Evolutionary conservation across 202 grass and related monocot species (phyloP), one percentile per base, ranked within the genome.

Genomic region (Cymbopogon flexuosus): DNA sequence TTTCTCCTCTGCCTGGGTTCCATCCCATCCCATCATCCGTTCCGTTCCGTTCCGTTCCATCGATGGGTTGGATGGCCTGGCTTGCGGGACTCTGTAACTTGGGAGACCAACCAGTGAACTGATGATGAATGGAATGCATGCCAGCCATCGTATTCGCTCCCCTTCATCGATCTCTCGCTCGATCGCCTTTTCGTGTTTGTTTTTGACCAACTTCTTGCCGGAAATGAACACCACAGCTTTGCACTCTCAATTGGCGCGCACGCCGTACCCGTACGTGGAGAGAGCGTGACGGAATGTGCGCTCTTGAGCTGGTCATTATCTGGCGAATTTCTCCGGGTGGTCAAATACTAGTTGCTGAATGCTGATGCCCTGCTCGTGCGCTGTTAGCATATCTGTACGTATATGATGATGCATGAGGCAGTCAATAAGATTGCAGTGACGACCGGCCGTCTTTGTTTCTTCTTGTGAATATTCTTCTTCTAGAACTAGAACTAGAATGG

Each of bases 1-100:
- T 78, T 78, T 11, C 75, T 63, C 39, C 63, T 52, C 60, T 58
- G 11, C 5, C 52, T 40, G 80, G 37, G 67, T 47, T 63, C 62
- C n/a, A 14, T 37, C 45, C 27, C 27, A 27, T 27, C 27, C 27
- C 27, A 27, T 27, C 27, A 27, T 27, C 27, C 27, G 27, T 27
- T 27, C 27, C 27, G 27, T 27, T 27, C 27, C 27, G 27, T 51
- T 22, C 8, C 52, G 2, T 56, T 21, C 51, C 51, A 10, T 22
- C 2, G n/a, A 9, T 57, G 39, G 39, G 3, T 68, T 54, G 23
- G 21, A 79, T 80, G 46, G 77, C 65, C 49, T 86, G 71, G 47
- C 87, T 89, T 82, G 31, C 76, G 61, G 78, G 78, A 86, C 79
- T 89, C 78, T 39, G 82, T 85, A 82, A 81, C 82, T 42, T 70